Evolutionary conservation across 805 yeast species (phyloP).

Genomic region (Starmerella riodocensis): DNA sequence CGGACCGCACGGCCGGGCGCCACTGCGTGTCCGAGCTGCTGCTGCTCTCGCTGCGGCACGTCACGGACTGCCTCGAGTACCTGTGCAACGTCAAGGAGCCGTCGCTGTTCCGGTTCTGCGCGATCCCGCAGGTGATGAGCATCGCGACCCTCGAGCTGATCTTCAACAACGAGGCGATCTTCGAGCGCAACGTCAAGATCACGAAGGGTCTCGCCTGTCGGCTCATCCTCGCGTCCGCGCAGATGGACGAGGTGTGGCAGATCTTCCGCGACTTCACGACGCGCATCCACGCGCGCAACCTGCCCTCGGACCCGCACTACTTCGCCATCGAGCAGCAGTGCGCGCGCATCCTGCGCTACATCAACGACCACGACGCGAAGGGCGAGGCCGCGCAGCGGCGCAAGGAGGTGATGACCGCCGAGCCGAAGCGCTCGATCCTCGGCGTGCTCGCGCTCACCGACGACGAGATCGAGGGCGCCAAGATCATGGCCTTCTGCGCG

Average conservation of each 20-base stretch:
- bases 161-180: constrained; percentile 64
- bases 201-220: constrained; percentile 77
- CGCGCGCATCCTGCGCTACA: constrained; percentile 78
- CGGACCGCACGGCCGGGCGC: constrained; percentile 36
- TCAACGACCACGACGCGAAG: constrained; percentile 36
- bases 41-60: constrained; percentile 65
- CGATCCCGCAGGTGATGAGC: constrained; percentile 99
- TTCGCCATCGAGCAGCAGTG: constrained; percentile 70
- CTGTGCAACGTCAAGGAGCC: constrained; percentile 67
- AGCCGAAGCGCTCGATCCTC: neutral
- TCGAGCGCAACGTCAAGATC: constrained; percentile 66
- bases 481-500: constrained; percentile 11
- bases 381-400: constrained; percentile 11
- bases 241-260: constrained; percentile 60
- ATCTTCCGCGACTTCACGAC: constrained; percentile 65
- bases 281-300: constrained; percentile 63
- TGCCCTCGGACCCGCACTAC: constrained; percentile 76
- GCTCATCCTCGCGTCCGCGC: constrained; percentile 59
- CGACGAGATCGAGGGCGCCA: constrained; percentile 12
- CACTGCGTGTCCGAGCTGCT: constrained; percentile 72
- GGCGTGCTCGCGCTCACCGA: constrained; percentile 5
- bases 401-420: constrained; percentile 1
- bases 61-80: constrained; percentile 60
- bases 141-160: constrained; percentile 83
- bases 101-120: constrained; percentile 78